phyloP scores from a whole-genome alignment of 78 protist genomes.

The Ministeria vibrans region DNA sequence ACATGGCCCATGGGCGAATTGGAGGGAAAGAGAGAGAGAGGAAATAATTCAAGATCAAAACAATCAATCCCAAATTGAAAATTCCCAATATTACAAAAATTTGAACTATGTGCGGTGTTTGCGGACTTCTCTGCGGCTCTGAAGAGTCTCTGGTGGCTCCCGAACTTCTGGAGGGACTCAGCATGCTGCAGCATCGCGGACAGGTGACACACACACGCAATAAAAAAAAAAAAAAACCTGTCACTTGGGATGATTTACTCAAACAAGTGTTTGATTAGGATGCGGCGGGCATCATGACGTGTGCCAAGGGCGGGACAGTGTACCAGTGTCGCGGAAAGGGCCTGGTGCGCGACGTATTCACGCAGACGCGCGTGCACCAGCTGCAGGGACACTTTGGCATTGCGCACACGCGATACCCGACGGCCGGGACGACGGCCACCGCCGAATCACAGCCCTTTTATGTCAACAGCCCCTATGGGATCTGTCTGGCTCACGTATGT shows the following conservation, averaged over 20 bases:
- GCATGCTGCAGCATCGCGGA: conserved; percentile 37
- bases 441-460: conserved; percentile 46
- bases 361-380: not conserved
- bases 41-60: no score
- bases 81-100: no score
- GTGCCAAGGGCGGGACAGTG: not conserved
- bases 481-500: conserved; percentile 17
- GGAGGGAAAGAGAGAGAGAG: no score
- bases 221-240: not conserved
- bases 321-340: conserved; percentile 27
- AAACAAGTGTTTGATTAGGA: not conserved
- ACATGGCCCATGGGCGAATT: no score
- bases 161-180: conserved; percentile 24
- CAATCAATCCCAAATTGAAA: no score
- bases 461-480: conserved; percentile 40
- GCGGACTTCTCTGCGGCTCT: no score
- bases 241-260: not conserved
- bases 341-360: conserved; percentile 30
- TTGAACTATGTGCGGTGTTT: no score
- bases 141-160: no score
- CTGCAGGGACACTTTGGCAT: not conserved
- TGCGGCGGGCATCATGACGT: conserved; percentile 38
- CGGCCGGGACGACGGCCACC: conserved; percentile 31
- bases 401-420: conserved; percentile 32
- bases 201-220: not conserved